Evolutionary conservation across 129 eudicot species (phyloP).

Genomic region (Helianthus tuberosus): DNA sequence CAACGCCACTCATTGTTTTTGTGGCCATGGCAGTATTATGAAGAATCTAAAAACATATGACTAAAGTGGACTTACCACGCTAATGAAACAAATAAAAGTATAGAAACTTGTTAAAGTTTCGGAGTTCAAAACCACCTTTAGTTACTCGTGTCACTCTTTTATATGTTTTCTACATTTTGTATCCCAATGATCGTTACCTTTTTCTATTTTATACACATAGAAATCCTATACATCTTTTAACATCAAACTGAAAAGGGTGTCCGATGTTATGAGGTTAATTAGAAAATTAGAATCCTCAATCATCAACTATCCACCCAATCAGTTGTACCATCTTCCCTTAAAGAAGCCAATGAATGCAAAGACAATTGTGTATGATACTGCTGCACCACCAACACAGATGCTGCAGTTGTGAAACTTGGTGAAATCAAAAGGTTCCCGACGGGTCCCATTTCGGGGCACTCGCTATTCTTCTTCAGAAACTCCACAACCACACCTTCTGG

Average conservation of each 20-base stretch:
- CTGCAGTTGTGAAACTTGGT: slow-evolving; percentile 37
- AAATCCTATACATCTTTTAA: not conserved
- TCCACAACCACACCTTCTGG: slow-evolving; percentile 59
- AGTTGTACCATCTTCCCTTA: slow-evolving; percentile 37
- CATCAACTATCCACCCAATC: slow-evolving; percentile 27
- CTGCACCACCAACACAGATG: slow-evolving; percentile 71
- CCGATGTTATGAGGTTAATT: not conserved
- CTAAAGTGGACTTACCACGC: too few relatives aligned
- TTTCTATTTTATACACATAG: not conserved
- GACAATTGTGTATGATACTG: slow-evolving; percentile 45
- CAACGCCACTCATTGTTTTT: too few relatives aligned
- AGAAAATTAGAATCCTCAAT: not conserved
- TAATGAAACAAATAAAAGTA: too few relatives aligned
- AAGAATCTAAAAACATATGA: too few relatives aligned
- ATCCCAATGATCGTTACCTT: not conserved
- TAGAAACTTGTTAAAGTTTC: too few relatives aligned
- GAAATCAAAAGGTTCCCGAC: slow-evolving; percentile 55
- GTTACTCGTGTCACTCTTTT: not conserved
- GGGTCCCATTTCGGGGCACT: slow-evolving; percentile 73
- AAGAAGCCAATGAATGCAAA: slow-evolving; percentile 40
- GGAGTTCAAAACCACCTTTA: too few relatives aligned
- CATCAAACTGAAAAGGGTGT: not conserved
- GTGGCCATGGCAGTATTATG: too few relatives aligned
- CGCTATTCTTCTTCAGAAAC: slow-evolving; percentile 36
- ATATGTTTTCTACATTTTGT: not conserved